A percentile compares a stretch with the other conserved stretches of the same genome.
Conservation (phyloP, 2,329 filamentous ascomycete species). For the Blastomyces parvus region DNA sequence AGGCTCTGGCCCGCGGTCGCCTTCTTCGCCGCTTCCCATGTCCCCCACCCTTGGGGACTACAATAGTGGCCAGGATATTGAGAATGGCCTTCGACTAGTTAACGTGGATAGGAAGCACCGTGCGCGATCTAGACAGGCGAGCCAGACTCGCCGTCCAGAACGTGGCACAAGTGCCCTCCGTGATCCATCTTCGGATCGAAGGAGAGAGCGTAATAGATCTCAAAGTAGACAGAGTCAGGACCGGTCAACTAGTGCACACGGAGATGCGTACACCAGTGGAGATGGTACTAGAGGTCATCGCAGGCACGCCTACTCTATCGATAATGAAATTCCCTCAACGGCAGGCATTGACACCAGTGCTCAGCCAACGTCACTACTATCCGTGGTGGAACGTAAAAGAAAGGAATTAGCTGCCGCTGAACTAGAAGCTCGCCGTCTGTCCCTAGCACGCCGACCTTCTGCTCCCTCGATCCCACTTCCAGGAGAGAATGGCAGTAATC, state of each 20-base stretch:
- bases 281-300: not conserved
- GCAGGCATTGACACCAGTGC: constrained; percentile 12
- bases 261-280: constrained; percentile 2
- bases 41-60: constrained; percentile 47
- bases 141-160: constrained; percentile 41
- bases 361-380: constrained; percentile 19
- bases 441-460: constrained; percentile 68
- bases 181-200: constrained; percentile 41
- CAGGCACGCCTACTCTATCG: not conserved
- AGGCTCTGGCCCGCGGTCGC: constrained; percentile 56
- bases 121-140: constrained; percentile 42
- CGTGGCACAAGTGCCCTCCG: constrained; percentile 35
- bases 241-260: constrained; percentile 10
- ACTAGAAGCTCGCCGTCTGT: constrained; percentile 77
- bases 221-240: constrained; percentile 28
- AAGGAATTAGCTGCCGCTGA: constrained; percentile 72
- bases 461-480: constrained; percentile 74
- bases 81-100: constrained; percentile 46
- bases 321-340: constrained; percentile 1
- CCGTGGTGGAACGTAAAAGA: constrained; percentile 55
- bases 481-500: constrained; percentile 40
- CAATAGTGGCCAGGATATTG: constrained; percentile 50
- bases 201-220: constrained; percentile 27
- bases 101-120: constrained; percentile 35
- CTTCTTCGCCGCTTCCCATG: constrained; percentile 72